phyloP scores from a whole-genome alignment of 1,284 basidiomycete genomes.

The Kalmanozyma brasiliensis region DNA sequence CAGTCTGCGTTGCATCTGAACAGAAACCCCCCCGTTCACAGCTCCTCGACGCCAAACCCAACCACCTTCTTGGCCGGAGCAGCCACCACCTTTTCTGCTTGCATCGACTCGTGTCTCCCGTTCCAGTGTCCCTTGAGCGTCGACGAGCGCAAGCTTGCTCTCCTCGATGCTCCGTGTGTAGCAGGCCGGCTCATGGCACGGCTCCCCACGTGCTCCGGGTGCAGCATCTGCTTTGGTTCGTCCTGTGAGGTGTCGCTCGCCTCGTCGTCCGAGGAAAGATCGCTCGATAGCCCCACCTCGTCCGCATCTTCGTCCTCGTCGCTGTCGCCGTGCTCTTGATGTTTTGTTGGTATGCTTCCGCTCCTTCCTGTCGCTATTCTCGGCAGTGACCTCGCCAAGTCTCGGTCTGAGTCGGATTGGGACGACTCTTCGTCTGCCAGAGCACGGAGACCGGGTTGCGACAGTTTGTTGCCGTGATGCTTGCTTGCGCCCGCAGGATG shows the following conservation, averaged over 20 bases:
- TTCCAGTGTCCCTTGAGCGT: constrained; percentile 40
- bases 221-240: constrained; percentile 18
- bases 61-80: constrained; percentile 29
- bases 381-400: constrained; percentile 2
- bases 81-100: constrained; percentile 27
- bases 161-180: constrained; percentile 5
- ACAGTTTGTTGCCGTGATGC: constrained; percentile 2
- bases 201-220: constrained; percentile 5
- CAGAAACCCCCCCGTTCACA: background rate
- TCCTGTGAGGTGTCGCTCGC: constrained; percentile 42
- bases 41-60: constrained; percentile 36
- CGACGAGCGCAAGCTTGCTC: constrained; percentile 30
- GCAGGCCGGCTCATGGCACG: background rate
- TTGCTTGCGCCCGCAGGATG: background rate
- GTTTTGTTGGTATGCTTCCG: background rate
- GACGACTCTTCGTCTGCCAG: constrained; percentile 14
- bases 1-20: background rate
- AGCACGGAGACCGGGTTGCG: constrained; percentile 14
- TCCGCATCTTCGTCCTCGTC: constrained; percentile 25
- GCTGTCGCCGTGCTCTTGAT: constrained; percentile 8
- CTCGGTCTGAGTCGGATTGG: constrained; percentile 24
- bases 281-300: constrained; percentile 37
- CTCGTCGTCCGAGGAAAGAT: constrained; percentile 43
- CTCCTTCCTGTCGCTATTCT: background rate
- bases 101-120: constrained; percentile 7